Evolutionary conservation across 352 stramenopile genomes (phyloP), one percentile per base, ranked within the genome.

Genomic region (Globisporangium emineosum): DNA sequence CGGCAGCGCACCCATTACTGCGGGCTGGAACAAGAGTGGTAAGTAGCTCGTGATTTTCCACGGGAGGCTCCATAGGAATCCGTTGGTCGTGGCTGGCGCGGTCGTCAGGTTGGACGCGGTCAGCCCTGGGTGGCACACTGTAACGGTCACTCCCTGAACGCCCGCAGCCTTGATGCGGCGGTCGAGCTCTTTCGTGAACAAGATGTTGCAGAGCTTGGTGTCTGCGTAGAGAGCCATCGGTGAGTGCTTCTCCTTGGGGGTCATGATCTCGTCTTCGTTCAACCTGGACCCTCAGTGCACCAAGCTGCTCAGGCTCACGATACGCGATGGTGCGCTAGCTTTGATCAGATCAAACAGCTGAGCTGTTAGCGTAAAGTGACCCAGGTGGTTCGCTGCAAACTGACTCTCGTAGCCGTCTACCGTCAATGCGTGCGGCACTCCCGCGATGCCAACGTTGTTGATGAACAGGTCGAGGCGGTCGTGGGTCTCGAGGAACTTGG

Each of bases 301-400:
- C 3, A 13, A 13, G 35, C 35, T 43, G 35, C 35, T 43, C 35
- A 43, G 3, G 35, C 12, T 43, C 35, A 43, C 35, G 13, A 43
- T 43, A 8, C 35, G 35, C 35, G 35, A 43, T 8, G 35, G 35
- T 8, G 29, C 5, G 35, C 35, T 50, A 15, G 15, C 5, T 10
- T 88, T 32, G 90, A 85, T 64, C 98, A 98, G 64, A 88, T 81
- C 6, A 19, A 94, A 62, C 23, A 90, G 93, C 96, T 69, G 96
- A 96, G 97, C 97, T 0, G 95, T 99, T 1, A 94, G 57, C 23
- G 72, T 66, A 64, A 94, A 91, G 75, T 81, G 29, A 32, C 29
- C 29, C 29, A 32, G 5, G 29, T 32, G 29, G 29, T 32, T 32
- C 29, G 29, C 5, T 0, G 71, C 83, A 60, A 94, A 92, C 25